Evolutionary conservation across 495 filamentous ascomycete species (phyloP).

Genomic region (Darksidea phi): DNA sequence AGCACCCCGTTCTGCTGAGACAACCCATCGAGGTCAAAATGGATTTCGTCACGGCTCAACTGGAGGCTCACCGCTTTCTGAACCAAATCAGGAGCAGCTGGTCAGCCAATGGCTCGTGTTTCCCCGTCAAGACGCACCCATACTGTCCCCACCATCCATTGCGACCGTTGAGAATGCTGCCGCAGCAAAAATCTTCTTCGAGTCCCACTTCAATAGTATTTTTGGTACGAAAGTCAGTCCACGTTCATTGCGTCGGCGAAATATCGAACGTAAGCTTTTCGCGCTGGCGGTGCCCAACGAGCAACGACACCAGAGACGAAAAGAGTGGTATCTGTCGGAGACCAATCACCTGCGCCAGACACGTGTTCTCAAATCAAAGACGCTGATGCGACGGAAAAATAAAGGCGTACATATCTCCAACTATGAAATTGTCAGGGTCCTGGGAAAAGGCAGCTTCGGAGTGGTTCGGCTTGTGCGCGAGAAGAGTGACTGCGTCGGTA

Average conservation of each 20-base stretch:
- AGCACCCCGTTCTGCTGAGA: slow-evolving; percentile 24
- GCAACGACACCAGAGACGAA: slow-evolving; percentile 55
- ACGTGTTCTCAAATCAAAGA: slow-evolving; percentile 65
- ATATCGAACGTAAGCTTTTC: slow-evolving; percentile 64
- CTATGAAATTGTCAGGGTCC: slow-evolving; percentile 78
- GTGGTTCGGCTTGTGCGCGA: slow-evolving; percentile 82
- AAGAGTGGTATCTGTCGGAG: slow-evolving; percentile 64
- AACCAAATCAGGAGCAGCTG: slow-evolving; percentile 45
- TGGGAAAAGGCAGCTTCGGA: slow-evolving; percentile 95
- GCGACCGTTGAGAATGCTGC: slow-evolving; percentile 73
- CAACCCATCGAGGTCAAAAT: slow-evolving; percentile 16
- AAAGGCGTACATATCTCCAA: slow-evolving; percentile 56
- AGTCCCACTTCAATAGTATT: slow-evolving; percentile 73
- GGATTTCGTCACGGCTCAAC: slow-evolving; percentile 6
- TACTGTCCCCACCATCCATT: slow-evolving; percentile 57
- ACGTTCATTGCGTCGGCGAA: slow-evolving; percentile 63
- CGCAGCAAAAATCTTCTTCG: slow-evolving; percentile 81
- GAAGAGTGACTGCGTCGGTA: slow-evolving; percentile 39
- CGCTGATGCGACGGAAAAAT: slow-evolving; percentile 44
- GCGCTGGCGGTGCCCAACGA: slow-evolving; percentile 52
- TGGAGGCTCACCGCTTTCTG: slow-evolving; percentile 22
- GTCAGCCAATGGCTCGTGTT: slow-evolving; percentile 39
- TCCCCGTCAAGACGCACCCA: slow-evolving; percentile 45
- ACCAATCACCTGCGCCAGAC: slow-evolving; percentile 72
- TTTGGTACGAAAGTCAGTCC: slow-evolving; percentile 53